Evolutionary conservation across 1,284 basidiomycete genomes (phyloP), one percentile per base, ranked within the genome.

Genomic region (Coniferiporia weirii): DNA sequence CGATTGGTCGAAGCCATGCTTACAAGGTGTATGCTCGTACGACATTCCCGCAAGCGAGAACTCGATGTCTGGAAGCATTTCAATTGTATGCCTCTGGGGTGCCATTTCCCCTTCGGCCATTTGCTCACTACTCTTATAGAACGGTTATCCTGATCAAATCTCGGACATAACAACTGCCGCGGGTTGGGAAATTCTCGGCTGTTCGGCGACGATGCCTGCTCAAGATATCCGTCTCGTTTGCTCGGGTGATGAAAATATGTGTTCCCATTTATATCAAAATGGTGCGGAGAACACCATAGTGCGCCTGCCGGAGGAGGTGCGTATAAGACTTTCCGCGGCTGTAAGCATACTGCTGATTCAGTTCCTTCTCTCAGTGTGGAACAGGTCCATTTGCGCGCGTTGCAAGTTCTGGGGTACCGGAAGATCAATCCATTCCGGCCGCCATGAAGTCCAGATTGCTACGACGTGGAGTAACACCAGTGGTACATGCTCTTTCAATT

Each of bases 221-320:
- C 80, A 82, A 63, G 72, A 77, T 52, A 75, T 83, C 53, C 75
- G 77, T 7, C 69, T 80, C 19, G 78, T 80, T 2, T 83, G 81
- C 66, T 69, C 59, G 17, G 68, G 67, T 35, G 68, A 71, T 20
- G 64, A 68, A 45, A 34, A 4, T n/a, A 67, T 69, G 3, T 84
- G 81, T 64, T 69, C 68, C 19, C 79, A 81, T 62, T 66, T 83
- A 9, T 76, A 73, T 62, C 66, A 75, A 35, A 68, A 69, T 36
- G 77, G 77, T 17, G 76, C 79, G 0, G 76, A 72, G 22, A 75
- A 75, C 52, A 83, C 79, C 62, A 67, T 83, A 22, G 79, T 82
- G 19, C 75, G 81, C 22, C 67, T 82, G 8, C 80, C 81, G 4
- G 72, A 81, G 62, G 68, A 70, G 59, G 79, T 80, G 56, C 52